phyloP scores from a whole-genome alignment of 148 eudicot species.

The Spergularia bocconei region DNA sequence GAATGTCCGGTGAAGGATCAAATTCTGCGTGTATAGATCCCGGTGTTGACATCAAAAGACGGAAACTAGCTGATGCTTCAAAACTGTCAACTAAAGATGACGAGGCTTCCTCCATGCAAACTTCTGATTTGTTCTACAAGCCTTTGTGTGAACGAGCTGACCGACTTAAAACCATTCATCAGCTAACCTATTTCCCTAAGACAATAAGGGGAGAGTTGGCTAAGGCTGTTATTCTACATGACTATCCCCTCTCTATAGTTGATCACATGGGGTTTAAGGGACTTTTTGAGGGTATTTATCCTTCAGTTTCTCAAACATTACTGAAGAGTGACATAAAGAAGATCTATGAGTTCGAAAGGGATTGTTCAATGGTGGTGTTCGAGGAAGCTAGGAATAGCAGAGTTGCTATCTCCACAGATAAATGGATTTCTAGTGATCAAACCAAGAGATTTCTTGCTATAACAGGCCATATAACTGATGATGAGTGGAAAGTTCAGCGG shows the following conservation, averaged over 20 bases:
- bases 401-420: constrained; percentile 15
- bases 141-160: no score
- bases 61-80: no score
- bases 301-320: constrained; percentile 10
- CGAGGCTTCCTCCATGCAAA: no score
- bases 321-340: constrained; percentile 18
- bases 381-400: background rate
- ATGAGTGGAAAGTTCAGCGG: constrained; percentile 5
- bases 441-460: constrained; percentile 19
- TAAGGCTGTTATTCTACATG: constrained; percentile 12
- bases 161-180: no score
- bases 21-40: no score
- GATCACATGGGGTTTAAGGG: constrained; percentile 15
- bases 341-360: constrained; percentile 5
- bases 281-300: constrained; percentile 6
- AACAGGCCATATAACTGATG: constrained; percentile 15
- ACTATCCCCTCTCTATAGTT: constrained; percentile 22
- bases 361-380: background rate
- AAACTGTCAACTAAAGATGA: no score
- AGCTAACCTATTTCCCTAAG: background rate
- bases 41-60: no score
- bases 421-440: constrained; percentile 18
- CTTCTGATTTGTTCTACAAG: no score
- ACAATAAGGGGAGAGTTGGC: constrained; percentile 19
- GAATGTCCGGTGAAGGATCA: no score